A percentile compares a stretch with the other conserved stretches of the same genome.
Evolutionary conservation across 495 filamentous ascomycete species (phyloP).

Genomic region (Penicillium ucsense): DNA sequence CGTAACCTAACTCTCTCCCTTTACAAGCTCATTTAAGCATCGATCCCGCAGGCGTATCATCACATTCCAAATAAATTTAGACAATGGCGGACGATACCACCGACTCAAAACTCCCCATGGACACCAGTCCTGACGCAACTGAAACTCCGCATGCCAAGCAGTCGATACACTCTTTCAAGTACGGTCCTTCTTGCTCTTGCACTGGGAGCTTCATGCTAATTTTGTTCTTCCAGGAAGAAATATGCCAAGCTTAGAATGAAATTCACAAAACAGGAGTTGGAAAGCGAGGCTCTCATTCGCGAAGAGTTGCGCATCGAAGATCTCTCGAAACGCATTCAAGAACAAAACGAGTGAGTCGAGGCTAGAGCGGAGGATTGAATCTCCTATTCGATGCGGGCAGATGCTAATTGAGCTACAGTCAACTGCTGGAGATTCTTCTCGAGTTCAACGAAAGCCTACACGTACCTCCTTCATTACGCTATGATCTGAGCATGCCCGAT

Average conservation of each 20-base stretch:
- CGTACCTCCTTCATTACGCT: constrained; percentile 64
- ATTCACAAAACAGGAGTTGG: constrained; percentile 75
- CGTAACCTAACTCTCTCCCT: neutral
- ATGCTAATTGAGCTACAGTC: constrained; percentile 34
- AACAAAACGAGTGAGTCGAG: constrained; percentile 69
- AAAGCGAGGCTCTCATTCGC: constrained; percentile 66
- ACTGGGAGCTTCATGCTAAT: constrained; percentile 9
- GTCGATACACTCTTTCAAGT: constrained; percentile 38
- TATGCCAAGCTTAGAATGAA: constrained; percentile 83
- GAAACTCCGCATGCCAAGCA: constrained; percentile 24
- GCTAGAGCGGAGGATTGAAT: neutral
- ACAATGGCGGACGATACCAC: constrained; percentile 24
- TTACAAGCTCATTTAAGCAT: neutral
- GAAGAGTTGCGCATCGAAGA: constrained; percentile 69
- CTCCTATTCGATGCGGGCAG: neutral
- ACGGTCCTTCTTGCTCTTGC: constrained; percentile 1
- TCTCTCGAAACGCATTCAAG: constrained; percentile 66
- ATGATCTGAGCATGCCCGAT: constrained; percentile 42
- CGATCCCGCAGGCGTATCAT: too few relatives aligned
- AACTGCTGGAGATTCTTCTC: constrained; percentile 72
- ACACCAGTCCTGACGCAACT: constrained; percentile 25
- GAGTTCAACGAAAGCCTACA: constrained; percentile 76
- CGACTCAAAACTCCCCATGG: constrained; percentile 16
- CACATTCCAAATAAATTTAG: too few relatives aligned
- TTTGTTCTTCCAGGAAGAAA: constrained; percentile 65